These are phyloP conservation scores for Porphyrellus cyaneotinctus DNA, from an alignment of 768 basidiomycete genomes.

Conservation along the genomic window DNA sequence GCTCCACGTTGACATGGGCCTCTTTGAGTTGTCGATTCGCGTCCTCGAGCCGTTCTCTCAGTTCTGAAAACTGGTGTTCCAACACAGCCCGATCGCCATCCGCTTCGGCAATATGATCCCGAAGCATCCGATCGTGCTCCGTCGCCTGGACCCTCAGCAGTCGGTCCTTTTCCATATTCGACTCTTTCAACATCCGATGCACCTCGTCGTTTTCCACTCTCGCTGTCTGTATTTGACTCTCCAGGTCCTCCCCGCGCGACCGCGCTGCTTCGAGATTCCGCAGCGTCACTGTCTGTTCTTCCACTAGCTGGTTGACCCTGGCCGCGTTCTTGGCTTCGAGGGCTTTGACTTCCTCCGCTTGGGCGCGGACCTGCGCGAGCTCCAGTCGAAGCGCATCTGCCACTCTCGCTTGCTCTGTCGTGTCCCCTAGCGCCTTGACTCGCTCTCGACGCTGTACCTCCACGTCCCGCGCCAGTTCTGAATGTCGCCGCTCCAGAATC, in stretches of 20 bases:
- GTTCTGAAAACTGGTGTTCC: conserved; percentile 80
- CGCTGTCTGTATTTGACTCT: conserved; percentile 68
- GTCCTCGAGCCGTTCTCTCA: conserved; percentile 59
- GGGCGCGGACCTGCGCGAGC: conserved; percentile 53
- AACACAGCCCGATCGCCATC: conserved; percentile 92
- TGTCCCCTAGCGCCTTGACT: conserved; percentile 58
- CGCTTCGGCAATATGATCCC: conserved; percentile 89
- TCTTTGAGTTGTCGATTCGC: conserved; percentile 62
- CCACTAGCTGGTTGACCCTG: conserved; percentile 61
- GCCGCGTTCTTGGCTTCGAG: conserved; percentile 61
- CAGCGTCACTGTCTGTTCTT: conserved; percentile 72
- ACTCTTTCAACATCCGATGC: conserved; percentile 60
- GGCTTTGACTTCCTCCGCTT: conserved; percentile 65
- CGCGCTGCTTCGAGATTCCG: conserved; percentile 74
- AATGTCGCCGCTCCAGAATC: conserved; percentile 62
- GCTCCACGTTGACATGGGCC: conserved; percentile 53
- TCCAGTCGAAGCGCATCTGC: conserved; percentile 62
- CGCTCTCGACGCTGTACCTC: conserved; percentile 54
- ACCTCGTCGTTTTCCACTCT: conserved; percentile 66
- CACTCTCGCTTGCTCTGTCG: conserved; percentile 57
- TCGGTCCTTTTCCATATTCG: conserved; percentile 74
- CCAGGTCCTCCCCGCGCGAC: conserved; percentile 66
- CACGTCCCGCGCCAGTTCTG: conserved; percentile 50
- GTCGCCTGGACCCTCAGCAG: conserved; percentile 68
- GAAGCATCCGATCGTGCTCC: conserved; percentile 61